phyloP scores from a whole-genome alignment of 2,329 filamentous ascomycete species.

The Phyllosticta capitalensis region DNA sequence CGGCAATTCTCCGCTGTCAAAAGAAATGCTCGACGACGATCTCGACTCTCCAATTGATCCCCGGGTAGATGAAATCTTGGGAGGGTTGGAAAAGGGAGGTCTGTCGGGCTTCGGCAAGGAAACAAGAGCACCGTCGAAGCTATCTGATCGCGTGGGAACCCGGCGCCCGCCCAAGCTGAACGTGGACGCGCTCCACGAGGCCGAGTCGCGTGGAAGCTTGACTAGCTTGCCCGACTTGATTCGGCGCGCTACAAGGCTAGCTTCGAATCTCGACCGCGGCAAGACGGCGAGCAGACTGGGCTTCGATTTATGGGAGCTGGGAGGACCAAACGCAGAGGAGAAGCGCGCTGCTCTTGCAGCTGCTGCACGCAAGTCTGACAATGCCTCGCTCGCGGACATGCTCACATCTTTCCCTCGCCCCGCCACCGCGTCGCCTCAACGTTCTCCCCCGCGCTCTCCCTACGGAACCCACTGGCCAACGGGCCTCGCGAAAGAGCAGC shows the following conservation, averaged over 20 bases:
- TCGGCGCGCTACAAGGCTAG: slow-evolving; percentile 73
- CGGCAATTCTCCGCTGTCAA: background rate
- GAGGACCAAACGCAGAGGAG: slow-evolving; percentile 21
- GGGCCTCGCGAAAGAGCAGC: slow-evolving; percentile 9
- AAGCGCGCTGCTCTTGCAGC: slow-evolving; percentile 17
- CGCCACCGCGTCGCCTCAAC: slow-evolving; percentile 39
- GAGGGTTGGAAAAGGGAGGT: slow-evolving; percentile 24
- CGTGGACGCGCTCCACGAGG: slow-evolving; percentile 70
- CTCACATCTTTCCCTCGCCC: slow-evolving; percentile 56
- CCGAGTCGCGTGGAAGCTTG: slow-evolving; percentile 76
- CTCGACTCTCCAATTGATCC: slow-evolving; percentile 14
- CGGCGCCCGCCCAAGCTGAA: slow-evolving; percentile 62
- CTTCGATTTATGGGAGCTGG: slow-evolving; percentile 38
- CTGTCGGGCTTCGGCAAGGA: slow-evolving; percentile 17
- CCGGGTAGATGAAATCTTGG: slow-evolving; percentile 18
- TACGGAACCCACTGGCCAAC: slow-evolving; percentile 21
- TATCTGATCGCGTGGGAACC: slow-evolving; percentile 34
- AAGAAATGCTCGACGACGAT: background rate
- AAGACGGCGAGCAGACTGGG: slow-evolving; percentile 53
- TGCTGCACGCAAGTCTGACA: slow-evolving; percentile 27
- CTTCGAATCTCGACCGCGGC: slow-evolving; percentile 79
- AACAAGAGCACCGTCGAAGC: slow-evolving; percentile 12
- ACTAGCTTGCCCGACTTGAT: slow-evolving; percentile 92
- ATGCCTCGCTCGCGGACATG: slow-evolving; percentile 51
- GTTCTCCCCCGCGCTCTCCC: slow-evolving; percentile 11